Conservation (phyloP, 2,329 filamentous ascomycete genomes). For the Rhexocercosporidium sp. region DNA sequence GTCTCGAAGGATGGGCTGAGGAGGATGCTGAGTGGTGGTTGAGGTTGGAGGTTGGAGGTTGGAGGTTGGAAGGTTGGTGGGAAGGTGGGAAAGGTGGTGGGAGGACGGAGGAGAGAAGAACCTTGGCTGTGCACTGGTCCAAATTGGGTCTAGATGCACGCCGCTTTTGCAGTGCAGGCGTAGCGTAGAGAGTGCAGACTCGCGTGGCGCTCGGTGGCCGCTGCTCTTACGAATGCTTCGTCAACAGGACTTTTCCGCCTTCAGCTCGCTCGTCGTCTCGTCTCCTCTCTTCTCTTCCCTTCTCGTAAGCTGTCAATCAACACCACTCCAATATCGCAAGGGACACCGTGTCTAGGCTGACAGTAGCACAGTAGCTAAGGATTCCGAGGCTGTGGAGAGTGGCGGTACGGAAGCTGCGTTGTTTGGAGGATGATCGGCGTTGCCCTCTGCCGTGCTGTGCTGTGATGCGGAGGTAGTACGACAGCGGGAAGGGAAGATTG, state of each 20-base stretch:
- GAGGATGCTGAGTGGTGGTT: conserved; percentile 8
- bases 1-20: conserved; percentile 3
- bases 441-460: background rate
- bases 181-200: background rate
- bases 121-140: conserved; percentile 9
- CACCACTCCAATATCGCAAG: background rate
- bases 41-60: background rate
- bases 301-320: background rate
- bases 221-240: background rate
- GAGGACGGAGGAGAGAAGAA: conserved; percentile 2
- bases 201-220: background rate
- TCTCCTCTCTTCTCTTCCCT: background rate
- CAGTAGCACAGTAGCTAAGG: conserved; percentile 7
- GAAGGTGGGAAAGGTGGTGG: background rate
- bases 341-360: conserved; percentile 1
- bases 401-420: background rate
- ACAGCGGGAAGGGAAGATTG: background rate
- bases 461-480: background rate
- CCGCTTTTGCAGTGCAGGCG: conserved; percentile 6
- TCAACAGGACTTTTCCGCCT: background rate
- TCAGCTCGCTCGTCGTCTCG: background rate
- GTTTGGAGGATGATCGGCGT: background rate
- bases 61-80: background rate
- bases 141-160: background rate
- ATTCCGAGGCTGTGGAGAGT: conserved; percentile 1